Evolutionary conservation across 225 moss, liverwort and hornwort species (phyloP), one percentile per base, ranked within the genome.

Genomic region (Neckera pumila): DNA sequence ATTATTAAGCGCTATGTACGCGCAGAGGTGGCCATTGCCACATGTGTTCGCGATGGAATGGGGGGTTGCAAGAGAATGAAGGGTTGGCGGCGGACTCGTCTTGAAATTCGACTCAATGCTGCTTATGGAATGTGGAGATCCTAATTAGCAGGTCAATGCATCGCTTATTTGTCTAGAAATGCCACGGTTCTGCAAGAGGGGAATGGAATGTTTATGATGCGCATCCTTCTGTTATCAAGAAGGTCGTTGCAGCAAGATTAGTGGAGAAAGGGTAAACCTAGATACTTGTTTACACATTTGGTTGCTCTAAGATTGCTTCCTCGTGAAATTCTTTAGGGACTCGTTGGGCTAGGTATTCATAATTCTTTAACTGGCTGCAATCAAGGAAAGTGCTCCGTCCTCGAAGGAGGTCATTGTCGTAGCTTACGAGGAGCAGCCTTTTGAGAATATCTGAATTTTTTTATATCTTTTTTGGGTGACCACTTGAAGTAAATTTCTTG

Each of bases 11-110:
- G 25, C 64, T 72, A 58, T 82, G 85, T 64, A 82, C 63, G 64
- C 82, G 58, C 89, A 87, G 91, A 91, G 49, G 91, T 89, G 89
- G 91, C 91, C 91, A 89, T 89, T 89, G 91, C 91, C 91, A 47
- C 87, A 78, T 9, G 36, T 81, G 87, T 82, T 71, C 16, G 34
- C 77, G 33, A 70, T 64, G 76, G 56, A 75, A 34, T 56, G 56
- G 14, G 25, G 19, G 34, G 20, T 36, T 64, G 43, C 43, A 47
- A 33, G 65, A 84, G 47, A 59, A 51, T 25, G 17, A 70, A 60
- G 49, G 59, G 20, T 73, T 85, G 64, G 51, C 18, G 33, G 43
- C 11, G 22, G 25, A 3, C 61, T 38, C 47, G 21, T 58, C 33
- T 20, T 53, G 21, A 33, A 49, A 56, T 43, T 83, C 47, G 34